Evolutionary conservation across 2,329 filamentous ascomycete genomes (phyloP), one percentile per base, ranked within the genome.

Genomic region (Scortechinia acanthostroma): DNA sequence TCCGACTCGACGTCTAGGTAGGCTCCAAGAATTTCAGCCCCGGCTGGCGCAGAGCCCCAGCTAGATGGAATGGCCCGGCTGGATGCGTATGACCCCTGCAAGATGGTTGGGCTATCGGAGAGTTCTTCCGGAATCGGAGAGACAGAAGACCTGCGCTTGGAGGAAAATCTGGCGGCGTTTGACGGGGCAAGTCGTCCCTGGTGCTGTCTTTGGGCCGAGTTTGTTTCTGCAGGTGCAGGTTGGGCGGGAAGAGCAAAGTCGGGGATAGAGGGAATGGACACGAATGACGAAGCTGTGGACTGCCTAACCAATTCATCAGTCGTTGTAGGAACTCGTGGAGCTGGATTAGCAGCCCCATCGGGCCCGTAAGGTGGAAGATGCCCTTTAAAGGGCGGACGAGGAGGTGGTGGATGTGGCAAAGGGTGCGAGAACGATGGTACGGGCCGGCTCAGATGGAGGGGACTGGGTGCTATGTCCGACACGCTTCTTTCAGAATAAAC

Each of bases 111-210:
- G 66, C 70, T 4, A 68, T 70, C 55, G 2, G 58, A 51, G 16
- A 54, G 48, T 49, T 72, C 68, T 50, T 73, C 70, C 1, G 64
- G 66, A 15, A 73, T 73, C 1, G 70, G 68, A 6, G 70, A 66
- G 33, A 73, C 64, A 28, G 59, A 63, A 2, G 65, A 64, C 42
- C 49, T 44, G 48, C 51, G 52, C 46, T 62, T 62, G 22, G 62
- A 59, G 47, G 65, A 60, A 47, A 59, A 55, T 42, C 25, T 10
- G n/a, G n/a, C 10, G 10, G 25, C n/a, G 25, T 30, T n/a, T 30
- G n/a, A n/a, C 25, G 25, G 10, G 25, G 25, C 25, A 30, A 30
- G 10, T n/a, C 25, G 10, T 10, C 25, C 25, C n/a, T 30, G 25
- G 10, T 30, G 25, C n/a, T n/a, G n/a, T n/a, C n/a, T n/a, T n/a